Evolutionary conservation across 805 yeast species (phyloP).

Genomic region (Candida tammaniensis): DNA sequence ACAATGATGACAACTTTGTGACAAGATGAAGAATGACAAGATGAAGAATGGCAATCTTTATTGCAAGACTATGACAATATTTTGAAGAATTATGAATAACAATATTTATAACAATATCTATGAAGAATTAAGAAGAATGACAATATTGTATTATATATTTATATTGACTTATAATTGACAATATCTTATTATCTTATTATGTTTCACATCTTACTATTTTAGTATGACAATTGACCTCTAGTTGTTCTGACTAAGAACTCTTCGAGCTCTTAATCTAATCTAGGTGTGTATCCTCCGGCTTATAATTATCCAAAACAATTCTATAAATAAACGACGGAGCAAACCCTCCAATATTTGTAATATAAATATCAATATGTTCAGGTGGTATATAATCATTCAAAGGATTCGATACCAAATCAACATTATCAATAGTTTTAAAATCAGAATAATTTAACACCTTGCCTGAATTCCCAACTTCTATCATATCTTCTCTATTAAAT

Average conservation of each 20-base stretch:
- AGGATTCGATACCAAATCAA: conserved; percentile 79
- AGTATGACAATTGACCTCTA: too few relatives aligned
- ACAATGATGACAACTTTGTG: too few relatives aligned
- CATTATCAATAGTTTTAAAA: conserved; percentile 63
- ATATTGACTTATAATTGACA: conserved; percentile 2
- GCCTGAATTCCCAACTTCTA: conserved; percentile 93
- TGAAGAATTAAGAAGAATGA: too few relatives aligned
- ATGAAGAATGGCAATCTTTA: too few relatives aligned
- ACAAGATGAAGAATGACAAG: too few relatives aligned
- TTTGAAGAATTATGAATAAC: too few relatives aligned
- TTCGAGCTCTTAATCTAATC: conserved; percentile 33
- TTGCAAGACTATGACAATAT: too few relatives aligned
- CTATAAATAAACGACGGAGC: conserved; percentile 96
- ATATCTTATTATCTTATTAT: background rate
- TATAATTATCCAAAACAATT: conserved; percentile 90
- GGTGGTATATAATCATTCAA: conserved; percentile 89
- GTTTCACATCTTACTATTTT: too few relatives aligned
- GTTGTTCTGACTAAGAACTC: background rate
- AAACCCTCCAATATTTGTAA: conserved; percentile 94
- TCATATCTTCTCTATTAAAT: conserved; percentile 74
- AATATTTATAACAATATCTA: too few relatives aligned
- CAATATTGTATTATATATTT: too few relatives aligned
- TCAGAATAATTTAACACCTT: conserved; percentile 78
- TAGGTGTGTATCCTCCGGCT: conserved; percentile 73
- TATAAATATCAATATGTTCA: conserved; percentile 88